Evolutionary conservation across 2,329 filamentous ascomycete species (phyloP).

Genomic region (Monilinia laxa): DNA sequence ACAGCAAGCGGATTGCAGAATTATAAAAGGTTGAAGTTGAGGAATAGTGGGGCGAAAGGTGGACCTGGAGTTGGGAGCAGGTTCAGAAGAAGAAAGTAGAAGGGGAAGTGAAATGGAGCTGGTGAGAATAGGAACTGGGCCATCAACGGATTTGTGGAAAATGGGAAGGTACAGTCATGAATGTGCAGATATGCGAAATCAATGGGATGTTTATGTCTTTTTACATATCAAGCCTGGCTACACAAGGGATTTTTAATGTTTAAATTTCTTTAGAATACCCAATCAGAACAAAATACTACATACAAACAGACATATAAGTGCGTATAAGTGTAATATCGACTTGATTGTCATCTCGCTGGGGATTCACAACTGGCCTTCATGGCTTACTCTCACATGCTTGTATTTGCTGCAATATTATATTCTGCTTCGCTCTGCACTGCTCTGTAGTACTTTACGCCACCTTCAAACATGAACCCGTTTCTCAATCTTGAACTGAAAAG

Average conservation of each 20-base stretch:
- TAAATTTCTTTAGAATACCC: neutral
- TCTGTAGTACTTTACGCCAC: too few relatives aligned
- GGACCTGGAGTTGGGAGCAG: constrained; percentile 57
- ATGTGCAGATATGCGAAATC: neutral
- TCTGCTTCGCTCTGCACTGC: too few relatives aligned
- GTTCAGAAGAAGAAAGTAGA: constrained; percentile 53
- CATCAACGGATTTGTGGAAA: neutral
- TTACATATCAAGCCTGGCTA: neutral
- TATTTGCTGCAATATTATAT: too few relatives aligned
- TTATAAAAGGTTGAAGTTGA: constrained; percentile 64
- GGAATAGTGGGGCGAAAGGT: constrained; percentile 61
- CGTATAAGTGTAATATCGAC: too few relatives aligned
- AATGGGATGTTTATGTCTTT: neutral
- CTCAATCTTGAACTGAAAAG: too few relatives aligned
- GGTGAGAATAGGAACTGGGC: neutral
- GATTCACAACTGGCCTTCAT: too few relatives aligned
- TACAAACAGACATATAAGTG: too few relatives aligned
- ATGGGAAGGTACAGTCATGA: neutral
- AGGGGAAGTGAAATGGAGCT: neutral
- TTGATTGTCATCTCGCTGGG: neutral
- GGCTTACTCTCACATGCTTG: neutral
- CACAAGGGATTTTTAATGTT: neutral
- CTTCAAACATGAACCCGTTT: too few relatives aligned
- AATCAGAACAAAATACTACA: neutral
- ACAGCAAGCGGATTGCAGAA: constrained; percentile 57